Evolutionary conservation across 768 basidiomycete genomes (phyloP).

Genomic region (Leccinum uliginosum): DNA sequence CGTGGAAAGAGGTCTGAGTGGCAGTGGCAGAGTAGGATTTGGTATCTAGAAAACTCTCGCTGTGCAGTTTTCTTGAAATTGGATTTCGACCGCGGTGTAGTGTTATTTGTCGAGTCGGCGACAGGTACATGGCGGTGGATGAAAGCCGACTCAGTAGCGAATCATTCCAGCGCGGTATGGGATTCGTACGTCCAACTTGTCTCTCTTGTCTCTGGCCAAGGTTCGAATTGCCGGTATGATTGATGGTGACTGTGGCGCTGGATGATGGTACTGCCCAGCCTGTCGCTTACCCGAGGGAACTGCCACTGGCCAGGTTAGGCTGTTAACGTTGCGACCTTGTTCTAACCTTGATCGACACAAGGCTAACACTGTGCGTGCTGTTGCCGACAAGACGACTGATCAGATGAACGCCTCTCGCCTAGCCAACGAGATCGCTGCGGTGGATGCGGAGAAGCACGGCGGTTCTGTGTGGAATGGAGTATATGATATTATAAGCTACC

Average conservation of each 20-base stretch:
- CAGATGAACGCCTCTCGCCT: background rate
- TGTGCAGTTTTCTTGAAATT: background rate
- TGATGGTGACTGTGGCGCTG: constrained; percentile 27
- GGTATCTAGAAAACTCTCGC: background rate
- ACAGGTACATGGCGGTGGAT: background rate
- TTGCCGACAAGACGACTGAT: constrained; percentile 1
- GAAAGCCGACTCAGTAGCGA: background rate
- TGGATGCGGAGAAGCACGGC: background rate
- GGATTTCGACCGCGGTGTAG: background rate
- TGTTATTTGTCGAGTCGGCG: constrained; percentile 1
- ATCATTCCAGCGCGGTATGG: background rate
- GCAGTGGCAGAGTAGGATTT: constrained; percentile 15
- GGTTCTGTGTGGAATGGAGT: background rate
- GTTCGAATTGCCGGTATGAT: constrained; percentile 2
- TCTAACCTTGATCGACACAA: constrained; percentile 2
- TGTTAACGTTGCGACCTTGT: constrained; percentile 28
- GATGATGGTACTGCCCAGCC: constrained; percentile 16
- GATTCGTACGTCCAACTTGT: background rate
- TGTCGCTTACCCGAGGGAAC: constrained; percentile 7
- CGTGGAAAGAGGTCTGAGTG: constrained; percentile 18
- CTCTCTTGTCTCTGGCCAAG: background rate
- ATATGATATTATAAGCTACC: background rate
- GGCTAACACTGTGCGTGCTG: constrained; percentile 12
- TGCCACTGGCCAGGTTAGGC: constrained; percentile 19
- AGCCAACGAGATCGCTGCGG: background rate